Evolutionary conservation across 177 flowering plant genomes (phyloP), one percentile per base, ranked within the genome.

Genomic region (Vitis hybrid): DNA sequence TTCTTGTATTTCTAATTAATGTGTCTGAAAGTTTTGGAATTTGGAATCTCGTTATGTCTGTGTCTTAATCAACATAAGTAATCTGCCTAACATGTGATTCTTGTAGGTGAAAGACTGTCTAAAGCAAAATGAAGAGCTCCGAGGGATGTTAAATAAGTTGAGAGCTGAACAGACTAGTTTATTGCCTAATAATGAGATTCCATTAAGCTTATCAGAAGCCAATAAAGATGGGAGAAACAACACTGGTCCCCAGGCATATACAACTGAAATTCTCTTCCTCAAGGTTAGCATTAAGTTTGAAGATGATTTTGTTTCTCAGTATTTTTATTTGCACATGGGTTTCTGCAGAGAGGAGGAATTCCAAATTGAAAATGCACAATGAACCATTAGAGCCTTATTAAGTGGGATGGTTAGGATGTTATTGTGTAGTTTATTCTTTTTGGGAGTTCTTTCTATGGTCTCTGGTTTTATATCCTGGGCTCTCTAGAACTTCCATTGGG

Each of bases 61-160:
- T 27, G 30, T 9, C 50, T 64, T 17, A 10, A 2, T 65, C 24
- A 11, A 49, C 19, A 2, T 11, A 48, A 19, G 2, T 10, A 40
- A 15, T 4, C 4, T 30, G 40, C 8, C 56, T 62, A 50, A 60
- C 51, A n/a, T 58, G 65, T 60, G 51, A 64, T 58, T 48, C 21
- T 59, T 72, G 62, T 80, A 94, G 98, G 90, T 93, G 75, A 91
- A 90, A 79, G 92, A 86, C 62, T 91, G 97, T 72, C 86, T 94
- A 11, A 85, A 86, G 78, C 91, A 90, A 83, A 91, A 93, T 78
- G 91, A 91, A 66, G 98, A 90, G 73, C 97, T 95, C 17, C 92
- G 94, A 32, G 73, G 66, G 52, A 51, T 80, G 70, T 77, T 93
- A 56, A 90, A 85, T 71, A 86, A 83, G 74, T 70, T 94, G 74